phyloP scores from a whole-genome alignment of 176 grass and related monocot species.

The Rhynchospora breviuscula region DNA sequence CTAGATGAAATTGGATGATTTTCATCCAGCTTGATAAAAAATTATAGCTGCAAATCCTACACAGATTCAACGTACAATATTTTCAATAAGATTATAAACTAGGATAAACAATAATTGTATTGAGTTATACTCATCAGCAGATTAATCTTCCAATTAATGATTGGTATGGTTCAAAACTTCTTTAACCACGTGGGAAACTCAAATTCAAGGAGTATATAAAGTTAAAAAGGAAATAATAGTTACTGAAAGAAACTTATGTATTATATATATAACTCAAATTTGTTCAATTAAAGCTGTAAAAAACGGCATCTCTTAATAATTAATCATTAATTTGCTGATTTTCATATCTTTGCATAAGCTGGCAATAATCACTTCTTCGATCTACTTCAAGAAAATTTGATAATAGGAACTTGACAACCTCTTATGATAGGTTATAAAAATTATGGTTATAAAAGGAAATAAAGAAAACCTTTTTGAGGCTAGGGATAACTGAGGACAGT shows the following conservation, averaged over 20 bases:
- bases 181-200: too few species aligned
- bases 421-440: not conserved
- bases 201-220: not conserved
- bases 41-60: too few species aligned
- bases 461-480: conserved; percentile 58
- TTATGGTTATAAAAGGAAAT: not conserved
- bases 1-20: too few species aligned
- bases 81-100: too few species aligned
- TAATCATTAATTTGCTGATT: not conserved
- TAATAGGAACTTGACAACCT: not conserved
- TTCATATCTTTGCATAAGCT: not conserved
- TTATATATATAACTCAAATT: not conserved
- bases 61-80: too few species aligned
- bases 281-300: not conserved
- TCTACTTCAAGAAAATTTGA: not conserved
- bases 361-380: not conserved
- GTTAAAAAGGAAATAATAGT: not conserved
- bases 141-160: too few species aligned
- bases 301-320: not conserved
- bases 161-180: too few species aligned
- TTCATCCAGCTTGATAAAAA: too few species aligned
- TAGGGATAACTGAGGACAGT: conserved; percentile 69
- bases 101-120: too few species aligned
- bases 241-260: not conserved
- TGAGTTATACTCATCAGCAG: too few species aligned